Evolutionary conservation across 2,329 filamentous ascomycete species (phyloP), one percentile per base, ranked within the genome.

Genomic region (Teratosphaeria nubilosa): DNA sequence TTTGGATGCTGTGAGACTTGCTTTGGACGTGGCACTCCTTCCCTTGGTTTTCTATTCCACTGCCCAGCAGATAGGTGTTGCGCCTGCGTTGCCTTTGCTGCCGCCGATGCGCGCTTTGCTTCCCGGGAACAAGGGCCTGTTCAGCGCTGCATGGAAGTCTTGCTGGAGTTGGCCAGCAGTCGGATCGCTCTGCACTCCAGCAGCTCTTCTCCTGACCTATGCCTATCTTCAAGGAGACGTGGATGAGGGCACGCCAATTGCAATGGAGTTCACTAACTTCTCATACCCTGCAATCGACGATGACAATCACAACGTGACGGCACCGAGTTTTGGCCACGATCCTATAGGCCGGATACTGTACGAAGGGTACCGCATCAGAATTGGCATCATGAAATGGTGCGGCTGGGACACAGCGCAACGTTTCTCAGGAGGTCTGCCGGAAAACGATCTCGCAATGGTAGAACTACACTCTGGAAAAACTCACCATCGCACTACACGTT

Each of bases 21-120:
- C 54, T 7, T 62, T 67, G 32, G 67, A 68, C 32, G 51, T 64
- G 10, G 53, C 58, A 6, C 53, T 70, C 14, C 62, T 69, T 11
- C 68, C 68, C 14, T 60, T 69, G 41, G 58, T 66, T 31, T 67
- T 60, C 56, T 60, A 68, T 57, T 61, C 63, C 24, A 59, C 54
- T 24, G 64, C 66, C 9, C 67, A 69, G 27, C 60, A 58, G n/a
- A 57, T 68, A 2, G 60, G 64, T 13, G 57, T 70, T 13, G 64
- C 66, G 10, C 65, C 68, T 13, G 53, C 59, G 1, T 59, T 61
- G 1, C 64, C 66, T 22, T 55, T 64, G 7, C 58, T 68, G 5
- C 65, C 66, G 22, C 50, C 64, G 1, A 54, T 61, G 51, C 60
- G 55, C 3, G 53, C 52, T 10, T 63, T 67, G 14, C 63, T 3